Evolutionary conservation across 768 basidiomycete genomes (phyloP).

Genomic region (Naganishia vishniacii): DNA sequence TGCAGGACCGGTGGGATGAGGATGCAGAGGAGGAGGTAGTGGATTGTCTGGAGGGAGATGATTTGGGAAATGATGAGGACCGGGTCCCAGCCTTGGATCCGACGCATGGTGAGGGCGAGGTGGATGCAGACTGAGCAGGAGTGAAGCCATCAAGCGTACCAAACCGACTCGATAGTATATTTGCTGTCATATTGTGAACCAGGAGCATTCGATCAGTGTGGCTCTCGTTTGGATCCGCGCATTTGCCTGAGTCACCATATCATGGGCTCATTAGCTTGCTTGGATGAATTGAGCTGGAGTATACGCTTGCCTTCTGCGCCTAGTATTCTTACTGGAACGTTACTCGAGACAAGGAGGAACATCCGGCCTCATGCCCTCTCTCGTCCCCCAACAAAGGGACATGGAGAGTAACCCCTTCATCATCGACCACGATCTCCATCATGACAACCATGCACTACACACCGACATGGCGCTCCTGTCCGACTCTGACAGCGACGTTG

Average conservation of each 20-base stretch:
- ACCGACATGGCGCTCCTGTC: background rate
- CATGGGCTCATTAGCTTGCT: too few relatives aligned
- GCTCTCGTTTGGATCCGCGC: too few relatives aligned
- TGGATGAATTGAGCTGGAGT: too few relatives aligned
- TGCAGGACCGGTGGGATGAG: conserved; percentile 73
- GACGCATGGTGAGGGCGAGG: conserved; percentile 26
- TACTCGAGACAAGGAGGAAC: too few relatives aligned
- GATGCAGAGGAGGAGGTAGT: conserved; percentile 82
- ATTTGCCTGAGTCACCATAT: too few relatives aligned
- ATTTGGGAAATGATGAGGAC: conserved; percentile 88
- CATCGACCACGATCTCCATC: conserved; percentile 2
- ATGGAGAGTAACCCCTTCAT: conserved; percentile 13
- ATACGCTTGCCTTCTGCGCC: too few relatives aligned
- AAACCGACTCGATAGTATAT: too few relatives aligned
- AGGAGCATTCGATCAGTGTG: too few relatives aligned
- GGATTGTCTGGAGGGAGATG: conserved; percentile 82
- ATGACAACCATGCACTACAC: background rate
- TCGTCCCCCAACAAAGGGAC: background rate
- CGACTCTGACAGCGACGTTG: conserved; percentile 19
- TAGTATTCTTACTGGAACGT: too few relatives aligned
- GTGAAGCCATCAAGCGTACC: background rate
- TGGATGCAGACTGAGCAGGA: background rate
- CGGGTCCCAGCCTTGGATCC: conserved; percentile 74
- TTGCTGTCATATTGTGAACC: too few relatives aligned
- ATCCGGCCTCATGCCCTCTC: too few relatives aligned